Base-by-base conservation (phyloP, 805 yeast genomes). In the Candida sithepensis region DNA sequence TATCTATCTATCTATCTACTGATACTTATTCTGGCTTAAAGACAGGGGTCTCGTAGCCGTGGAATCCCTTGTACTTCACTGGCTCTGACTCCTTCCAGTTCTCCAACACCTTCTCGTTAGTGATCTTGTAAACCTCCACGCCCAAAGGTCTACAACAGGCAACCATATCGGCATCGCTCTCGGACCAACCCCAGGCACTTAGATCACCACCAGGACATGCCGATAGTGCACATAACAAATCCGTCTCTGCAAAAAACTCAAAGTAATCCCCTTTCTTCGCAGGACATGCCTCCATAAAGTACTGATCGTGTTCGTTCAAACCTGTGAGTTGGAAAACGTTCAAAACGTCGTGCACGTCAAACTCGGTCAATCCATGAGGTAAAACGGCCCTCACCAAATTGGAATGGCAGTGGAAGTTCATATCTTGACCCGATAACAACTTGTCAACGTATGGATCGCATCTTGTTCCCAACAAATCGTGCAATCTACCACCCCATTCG, bases 151-250 rank as follows among this genome's bases (percentile, higher is more conserved):
- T 68, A 57, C 88, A 82, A 57, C 82, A 77, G 46, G 75, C 79
- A 32, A 74, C 70, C 85, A 81, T 81, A 50, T 77, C 78, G 37
- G 68, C 74, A 36, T 67, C 73, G 45, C 75, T 74, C 60, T 79
- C 85, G 47, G 86, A 86, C 88, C 88, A 82, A 41, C 80, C 85
- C 87, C 87, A 82, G 44, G 72, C 69, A 24, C 83, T 77, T 49
- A 82, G 66, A 61, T 82, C 87, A 24, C 88, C 88, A 43, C 87
- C 88, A 3, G 86, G 87, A 61, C 86, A 82, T 8, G 86, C 82
- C 46, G 81, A 74, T 42, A 82, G 73, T 8, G 87, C 87, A 54
- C 83, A 78, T 43, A 82, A 64, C 48, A 82, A 64, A 57, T 82
- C 87, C 41, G 77, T 78, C 57, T 82, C 88, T 3, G 86, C 86